Base-by-base conservation (phyloP, 768 basidiomycete genomes). In the Mycena belliarum region DNA sequence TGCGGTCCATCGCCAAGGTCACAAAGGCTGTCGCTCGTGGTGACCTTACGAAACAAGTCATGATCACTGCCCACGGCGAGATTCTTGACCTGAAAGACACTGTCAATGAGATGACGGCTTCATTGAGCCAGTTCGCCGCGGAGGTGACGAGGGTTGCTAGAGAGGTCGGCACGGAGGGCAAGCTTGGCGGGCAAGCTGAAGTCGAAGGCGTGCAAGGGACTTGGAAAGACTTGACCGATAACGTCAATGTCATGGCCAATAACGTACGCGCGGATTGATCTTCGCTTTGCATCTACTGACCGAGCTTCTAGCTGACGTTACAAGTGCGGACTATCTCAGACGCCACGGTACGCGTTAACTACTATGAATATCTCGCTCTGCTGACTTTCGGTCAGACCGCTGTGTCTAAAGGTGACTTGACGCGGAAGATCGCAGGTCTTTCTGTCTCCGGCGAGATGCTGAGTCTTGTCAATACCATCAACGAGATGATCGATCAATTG, bases 141-240 rank as follows among this genome's bases (percentile, higher is more conserved):
- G 91, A 93, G 73, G 82, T 83, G 23, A 80, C 80, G 54, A 79
- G 95, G 52, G 95, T 98, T 28, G 97, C 95, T 4, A 83, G 93
- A 63, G 95, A 98, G 74, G 97, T 98, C 69, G 97, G 97, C 26
- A 98, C 95, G 9, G 97, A 98, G 70, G 97, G 96, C 32, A 82
- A 87, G 64, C 79, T 98, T 67, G 97, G 96, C 49, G 96, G 95
- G 11, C 95, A 96, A 66, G 97, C 95, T 1, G 82, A 88, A 52
- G 97, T 98, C 35, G 89, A 88, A 60, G 92, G 94, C 68, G 93
- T 99, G 43, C 92, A 93, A 57, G 97, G 97, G 47, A 96, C 93
- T 0, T 98, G 97, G 97, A 94, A 94, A 78, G 91, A 94, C 69
- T 78, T 98, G 75, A 95, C 95, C 47, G 93, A 95, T 69, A 95